Conservation (phyloP, 1,139 yeast genomes). For the Yamadazyma blattariae region DNA sequence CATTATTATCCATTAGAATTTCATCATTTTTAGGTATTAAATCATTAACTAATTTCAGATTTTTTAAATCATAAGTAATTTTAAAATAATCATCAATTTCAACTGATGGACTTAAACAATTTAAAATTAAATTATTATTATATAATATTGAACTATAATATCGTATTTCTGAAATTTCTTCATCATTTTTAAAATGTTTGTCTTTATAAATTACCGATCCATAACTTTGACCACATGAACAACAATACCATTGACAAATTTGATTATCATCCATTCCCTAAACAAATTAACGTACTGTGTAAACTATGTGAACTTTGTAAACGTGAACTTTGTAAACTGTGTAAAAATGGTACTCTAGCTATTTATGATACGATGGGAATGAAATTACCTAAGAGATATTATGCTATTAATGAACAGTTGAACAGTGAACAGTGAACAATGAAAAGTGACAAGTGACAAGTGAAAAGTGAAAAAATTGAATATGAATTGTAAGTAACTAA, state of each 20-base stretch:
- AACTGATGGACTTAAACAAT: conserved; percentile 4
- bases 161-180: conserved; percentile 17
- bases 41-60: not conserved
- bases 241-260: conserved; percentile 53
- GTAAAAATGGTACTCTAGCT: too few relatives aligned
- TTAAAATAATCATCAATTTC: conserved; percentile 8
- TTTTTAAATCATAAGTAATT: not conserved
- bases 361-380: too few relatives aligned
- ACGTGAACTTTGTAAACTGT: too few relatives aligned
- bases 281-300: conserved; percentile 12
- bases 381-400: too few relatives aligned
- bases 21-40: conserved; percentile 3
- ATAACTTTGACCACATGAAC: conserved; percentile 51
- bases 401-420: too few relatives aligned
- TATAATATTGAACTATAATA: conserved; percentile 31
- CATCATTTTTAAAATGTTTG: conserved; percentile 8
- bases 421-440: too few relatives aligned
- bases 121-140: conserved; percentile 15
- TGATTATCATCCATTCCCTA: conserved; percentile 17
- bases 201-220: conserved; percentile 38
- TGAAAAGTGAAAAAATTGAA: too few relatives aligned
- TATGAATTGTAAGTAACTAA: too few relatives aligned
- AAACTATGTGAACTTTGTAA: too few relatives aligned
- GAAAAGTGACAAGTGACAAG: too few relatives aligned
- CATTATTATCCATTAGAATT: too few relatives aligned